A percentile compares a stretch with the other conserved stretches of the same genome.
phyloP scores from a whole-genome alignment of 2,329 filamentous ascomycete genomes.

The Magnaporthiopsis rhizophila region DNA sequence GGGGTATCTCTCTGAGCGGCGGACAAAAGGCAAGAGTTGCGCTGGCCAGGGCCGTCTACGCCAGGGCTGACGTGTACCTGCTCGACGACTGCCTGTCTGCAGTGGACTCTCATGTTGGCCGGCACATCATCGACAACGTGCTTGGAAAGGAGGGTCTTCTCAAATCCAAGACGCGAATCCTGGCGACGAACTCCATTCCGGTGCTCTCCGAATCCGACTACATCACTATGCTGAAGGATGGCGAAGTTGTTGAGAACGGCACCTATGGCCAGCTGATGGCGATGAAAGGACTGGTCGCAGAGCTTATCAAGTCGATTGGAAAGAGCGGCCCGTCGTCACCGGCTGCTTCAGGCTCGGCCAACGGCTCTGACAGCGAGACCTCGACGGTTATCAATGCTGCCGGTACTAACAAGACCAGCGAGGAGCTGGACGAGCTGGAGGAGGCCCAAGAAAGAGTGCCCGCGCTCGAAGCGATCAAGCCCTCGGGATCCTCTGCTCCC shows the following conservation, averaged over 20 bases:
- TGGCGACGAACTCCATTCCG: slow-evolving; percentile 92
- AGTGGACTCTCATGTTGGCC: slow-evolving; percentile 95
- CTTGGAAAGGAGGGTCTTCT: slow-evolving; percentile 79
- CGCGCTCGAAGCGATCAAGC: slow-evolving; percentile 69
- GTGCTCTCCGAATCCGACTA: slow-evolving; percentile 85
- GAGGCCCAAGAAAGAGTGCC: slow-evolving; percentile 70
- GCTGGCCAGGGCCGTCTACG: slow-evolving; percentile 88
- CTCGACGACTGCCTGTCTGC: slow-evolving; percentile 92
- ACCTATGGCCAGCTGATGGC: slow-evolving; percentile 87
- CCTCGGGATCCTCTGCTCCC: slow-evolving; percentile 28
- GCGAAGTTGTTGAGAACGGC: slow-evolving; percentile 75
- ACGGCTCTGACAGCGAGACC: slow-evolving; percentile 43
- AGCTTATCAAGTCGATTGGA: slow-evolving; percentile 70
- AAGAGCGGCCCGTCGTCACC: slow-evolving; percentile 42
- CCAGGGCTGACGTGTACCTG: slow-evolving; percentile 91
- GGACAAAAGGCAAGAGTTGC: slow-evolving; percentile 94
- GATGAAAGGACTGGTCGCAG: slow-evolving; percentile 85
- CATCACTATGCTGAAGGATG: slow-evolving; percentile 77
- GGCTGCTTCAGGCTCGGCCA: slow-evolving; percentile 23
- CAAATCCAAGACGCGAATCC: slow-evolving; percentile 76
- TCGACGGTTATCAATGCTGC: slow-evolving; percentile 49
- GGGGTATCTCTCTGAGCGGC: slow-evolving; percentile 90
- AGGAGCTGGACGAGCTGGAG: slow-evolving; percentile 61
- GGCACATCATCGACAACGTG: slow-evolving; percentile 91
- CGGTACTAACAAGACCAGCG: slow-evolving; percentile 44